Evolutionary conservation across 805 yeast genomes (phyloP).

Genomic region (Kodamaea nitidulidarum): DNA sequence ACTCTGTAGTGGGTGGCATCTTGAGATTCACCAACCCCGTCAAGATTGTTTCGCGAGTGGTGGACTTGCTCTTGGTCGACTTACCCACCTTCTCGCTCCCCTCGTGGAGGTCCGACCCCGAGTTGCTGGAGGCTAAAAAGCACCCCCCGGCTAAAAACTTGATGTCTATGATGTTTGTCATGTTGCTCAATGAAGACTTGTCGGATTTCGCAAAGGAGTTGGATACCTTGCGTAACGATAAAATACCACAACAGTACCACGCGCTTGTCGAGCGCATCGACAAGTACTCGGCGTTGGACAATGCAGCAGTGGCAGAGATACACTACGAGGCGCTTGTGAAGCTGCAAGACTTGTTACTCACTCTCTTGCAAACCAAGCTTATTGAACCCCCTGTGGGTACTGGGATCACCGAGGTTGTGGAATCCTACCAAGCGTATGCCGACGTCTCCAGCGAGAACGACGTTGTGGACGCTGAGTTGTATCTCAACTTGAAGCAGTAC

Average conservation of each 20-base stretch:
- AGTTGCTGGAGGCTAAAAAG: neutral
- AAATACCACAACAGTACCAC: conserved; percentile 25
- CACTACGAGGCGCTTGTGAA: conserved; percentile 14
- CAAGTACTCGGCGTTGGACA: conserved; percentile 17
- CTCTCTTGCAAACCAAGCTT: conserved; percentile 19
- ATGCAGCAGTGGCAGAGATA: conserved; percentile 13
- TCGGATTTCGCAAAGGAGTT: conserved; percentile 56
- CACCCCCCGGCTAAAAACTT: conserved; percentile 30
- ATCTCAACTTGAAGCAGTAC: conserved; percentile 54
- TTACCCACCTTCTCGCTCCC: conserved; percentile 26
- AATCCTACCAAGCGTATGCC: conserved; percentile 21
- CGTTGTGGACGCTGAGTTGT: conserved; percentile 30
- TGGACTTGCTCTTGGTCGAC: conserved; percentile 70
- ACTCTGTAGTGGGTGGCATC: conserved; percentile 69
- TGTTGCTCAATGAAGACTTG: conserved; percentile 72
- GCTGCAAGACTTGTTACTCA: conserved; percentile 20
- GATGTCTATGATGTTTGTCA: conserved; percentile 69
- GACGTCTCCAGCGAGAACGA: conserved; percentile 12
- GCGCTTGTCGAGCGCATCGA: conserved; percentile 27
- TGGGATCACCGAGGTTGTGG: conserved; percentile 12
- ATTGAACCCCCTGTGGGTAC: conserved; percentile 8
- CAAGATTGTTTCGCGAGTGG: conserved; percentile 69
- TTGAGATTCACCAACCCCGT: conserved; percentile 84
- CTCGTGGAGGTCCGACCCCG: conserved; percentile 6
- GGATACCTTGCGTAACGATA: conserved; percentile 39